Conservation (phyloP, 1,284 basidiomycete genomes). For the Caloboletus inedulis region DNA sequence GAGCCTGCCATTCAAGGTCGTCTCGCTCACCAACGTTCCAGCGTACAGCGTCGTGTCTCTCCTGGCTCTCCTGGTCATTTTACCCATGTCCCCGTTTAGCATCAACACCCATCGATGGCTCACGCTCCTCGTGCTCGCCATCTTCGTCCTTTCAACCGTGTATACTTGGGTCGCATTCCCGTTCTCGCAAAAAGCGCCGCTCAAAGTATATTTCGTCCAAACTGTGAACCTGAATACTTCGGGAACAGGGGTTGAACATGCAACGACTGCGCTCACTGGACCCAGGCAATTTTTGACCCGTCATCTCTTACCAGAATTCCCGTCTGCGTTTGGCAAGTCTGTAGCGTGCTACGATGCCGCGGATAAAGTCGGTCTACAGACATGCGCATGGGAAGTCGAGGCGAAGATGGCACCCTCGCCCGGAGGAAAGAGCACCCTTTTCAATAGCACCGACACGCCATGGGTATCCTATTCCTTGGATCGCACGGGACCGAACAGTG, state of each 20-base stretch:
- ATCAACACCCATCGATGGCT: slow-evolving; percentile 52
- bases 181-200: slow-evolving; percentile 55
- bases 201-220: slow-evolving; percentile 71
- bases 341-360: slow-evolving; percentile 19
- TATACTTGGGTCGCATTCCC: slow-evolving; percentile 55
- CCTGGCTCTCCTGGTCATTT: slow-evolving; percentile 47
- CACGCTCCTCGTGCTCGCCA: slow-evolving; percentile 38
- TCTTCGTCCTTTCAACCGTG: slow-evolving; percentile 45
- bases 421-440: slow-evolving; percentile 14
- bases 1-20: background rate
- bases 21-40: slow-evolving; percentile 26
- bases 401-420: slow-evolving; percentile 33
- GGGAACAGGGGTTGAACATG: slow-evolving; percentile 19
- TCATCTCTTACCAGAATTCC: slow-evolving; percentile 48
- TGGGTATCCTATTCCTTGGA: slow-evolving; percentile 36
- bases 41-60: slow-evolving; percentile 52
- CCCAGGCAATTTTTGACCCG: slow-evolving; percentile 43
- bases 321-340: slow-evolving; percentile 44
- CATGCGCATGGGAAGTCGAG: slow-evolving; percentile 39
- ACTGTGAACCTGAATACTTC: slow-evolving; percentile 42
- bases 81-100: slow-evolving; percentile 63
- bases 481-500: slow-evolving; percentile 40
- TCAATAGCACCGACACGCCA: background rate
- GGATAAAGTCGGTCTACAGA: slow-evolving; percentile 30
- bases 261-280: slow-evolving; percentile 46